Evolutionary conservation across 2,329 filamentous ascomycete species (phyloP).

Genomic region (Colletotrichum lentis): DNA sequence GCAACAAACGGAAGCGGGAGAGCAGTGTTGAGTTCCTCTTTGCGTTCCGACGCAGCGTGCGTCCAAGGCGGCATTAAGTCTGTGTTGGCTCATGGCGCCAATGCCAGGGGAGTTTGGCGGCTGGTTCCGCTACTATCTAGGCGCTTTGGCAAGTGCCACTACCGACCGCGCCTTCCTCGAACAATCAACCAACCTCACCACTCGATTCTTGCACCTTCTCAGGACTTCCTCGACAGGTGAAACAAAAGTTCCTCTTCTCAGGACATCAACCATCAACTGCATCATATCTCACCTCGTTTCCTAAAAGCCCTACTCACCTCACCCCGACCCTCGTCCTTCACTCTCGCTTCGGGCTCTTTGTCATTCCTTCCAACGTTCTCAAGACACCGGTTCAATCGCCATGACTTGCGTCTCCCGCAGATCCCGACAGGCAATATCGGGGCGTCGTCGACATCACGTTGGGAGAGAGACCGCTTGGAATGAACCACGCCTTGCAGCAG

Average conservation of each 20-base stretch:
- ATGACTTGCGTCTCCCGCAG: slow-evolving; percentile 7
- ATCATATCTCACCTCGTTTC: not conserved
- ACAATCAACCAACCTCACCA: slow-evolving; percentile 1
- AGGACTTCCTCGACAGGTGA: not conserved
- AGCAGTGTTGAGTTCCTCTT: slow-evolving; percentile 23
- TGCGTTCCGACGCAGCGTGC: slow-evolving; percentile 20
- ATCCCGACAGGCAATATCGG: not conserved
- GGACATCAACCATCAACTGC: not conserved
- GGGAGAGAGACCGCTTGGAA: slow-evolving; percentile 5
- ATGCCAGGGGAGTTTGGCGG: not conserved
- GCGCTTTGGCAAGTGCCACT: slow-evolving; percentile 12
- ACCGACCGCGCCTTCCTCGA: slow-evolving; percentile 12
- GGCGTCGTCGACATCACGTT: slow-evolving; percentile 1
- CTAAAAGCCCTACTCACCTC: not conserved
- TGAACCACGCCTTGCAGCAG: slow-evolving; percentile 31
- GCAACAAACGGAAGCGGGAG: slow-evolving; percentile 25
- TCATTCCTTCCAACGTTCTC: not conserved
- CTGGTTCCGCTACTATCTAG: slow-evolving; percentile 12
- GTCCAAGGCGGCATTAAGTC: not conserved
- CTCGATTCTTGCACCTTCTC: not conserved
- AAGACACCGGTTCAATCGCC: not conserved
- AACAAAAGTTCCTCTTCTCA: not conserved
- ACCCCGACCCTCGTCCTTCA: not conserved
- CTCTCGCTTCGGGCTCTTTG: not conserved
- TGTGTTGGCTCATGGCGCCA: not conserved